Conservation (phyloP, 768 basidiomycete species). For the Mycena metata region DNA sequence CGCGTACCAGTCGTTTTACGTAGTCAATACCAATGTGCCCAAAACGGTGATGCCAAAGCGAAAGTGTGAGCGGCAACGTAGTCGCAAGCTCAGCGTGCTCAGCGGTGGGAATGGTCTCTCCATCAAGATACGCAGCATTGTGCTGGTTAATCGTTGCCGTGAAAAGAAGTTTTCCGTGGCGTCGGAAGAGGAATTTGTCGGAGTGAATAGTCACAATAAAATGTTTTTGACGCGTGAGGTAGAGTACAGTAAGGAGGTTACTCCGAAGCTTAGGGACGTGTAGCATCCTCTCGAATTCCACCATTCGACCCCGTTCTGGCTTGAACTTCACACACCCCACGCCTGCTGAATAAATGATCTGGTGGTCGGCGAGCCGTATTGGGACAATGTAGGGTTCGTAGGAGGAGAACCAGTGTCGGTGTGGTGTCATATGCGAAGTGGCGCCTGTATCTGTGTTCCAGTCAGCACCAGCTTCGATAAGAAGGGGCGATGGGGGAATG, state of each 20-base stretch:
- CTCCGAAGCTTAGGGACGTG: constrained; percentile 41
- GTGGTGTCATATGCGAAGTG: too few relatives aligned
- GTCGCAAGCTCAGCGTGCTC: constrained; percentile 15
- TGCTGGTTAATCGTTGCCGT: constrained; percentile 32
- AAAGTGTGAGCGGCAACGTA: too few relatives aligned
- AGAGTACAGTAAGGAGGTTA: constrained; percentile 33
- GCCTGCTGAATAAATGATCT: too few relatives aligned
- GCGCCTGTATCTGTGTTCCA: too few relatives aligned
- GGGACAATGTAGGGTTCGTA: constrained; percentile 39
- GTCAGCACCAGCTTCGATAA: too few relatives aligned
- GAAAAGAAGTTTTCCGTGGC: constrained; percentile 3
- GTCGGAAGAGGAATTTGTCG: constrained; percentile 16
- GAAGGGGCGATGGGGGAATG: constrained; percentile 22
- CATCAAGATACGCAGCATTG: constrained; percentile 40
- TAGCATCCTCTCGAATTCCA: constrained; percentile 41
- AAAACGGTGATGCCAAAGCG: constrained; percentile 43
- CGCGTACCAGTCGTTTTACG: constrained; percentile 23
- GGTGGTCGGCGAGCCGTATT: too few relatives aligned
- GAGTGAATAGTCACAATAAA: constrained; percentile 26
- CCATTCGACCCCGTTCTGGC: constrained; percentile 25
- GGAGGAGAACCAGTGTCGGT: too few relatives aligned
- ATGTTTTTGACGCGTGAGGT: constrained; percentile 28
- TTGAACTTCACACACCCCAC: constrained; percentile 44
- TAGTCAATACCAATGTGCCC: constrained; percentile 38
- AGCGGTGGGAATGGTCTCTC: constrained; percentile 27